Evolutionary conservation across 1,139 yeast genomes (phyloP).

Genomic region (Zhuliangozyma blackwelliae): DNA sequence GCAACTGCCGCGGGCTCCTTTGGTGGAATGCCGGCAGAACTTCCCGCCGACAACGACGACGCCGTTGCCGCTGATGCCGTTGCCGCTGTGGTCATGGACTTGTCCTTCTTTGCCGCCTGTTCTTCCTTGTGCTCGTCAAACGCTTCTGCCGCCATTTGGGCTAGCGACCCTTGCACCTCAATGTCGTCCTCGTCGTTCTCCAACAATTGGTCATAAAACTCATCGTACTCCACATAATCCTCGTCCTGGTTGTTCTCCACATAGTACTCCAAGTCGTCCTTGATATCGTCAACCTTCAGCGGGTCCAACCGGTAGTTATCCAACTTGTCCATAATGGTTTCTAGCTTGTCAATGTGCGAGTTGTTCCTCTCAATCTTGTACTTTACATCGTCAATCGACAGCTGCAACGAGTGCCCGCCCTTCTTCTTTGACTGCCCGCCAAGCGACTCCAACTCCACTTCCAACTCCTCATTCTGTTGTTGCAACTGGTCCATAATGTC

Average conservation of each 20-base stretch:
- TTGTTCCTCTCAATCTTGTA: slow-evolving; percentile 71
- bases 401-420: slow-evolving; percentile 35
- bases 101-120: not conserved
- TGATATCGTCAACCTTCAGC: slow-evolving; percentile 71
- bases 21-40: not conserved
- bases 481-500: slow-evolving; percentile 78
- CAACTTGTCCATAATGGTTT: slow-evolving; percentile 67
- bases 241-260: slow-evolving; percentile 94
- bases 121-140: slow-evolving; percentile 10
- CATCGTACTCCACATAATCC: slow-evolving; percentile 95
- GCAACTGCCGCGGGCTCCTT: slow-evolving; percentile 2
- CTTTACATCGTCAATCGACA: slow-evolving; percentile 56
- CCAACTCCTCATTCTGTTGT: slow-evolving; percentile 75
- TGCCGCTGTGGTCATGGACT: no score
- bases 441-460: slow-evolving; percentile 67
- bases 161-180: slow-evolving; percentile 14
- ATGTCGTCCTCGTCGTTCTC: slow-evolving; percentile 49
- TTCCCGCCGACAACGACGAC: not conserved
- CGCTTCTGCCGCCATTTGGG: slow-evolving; percentile 34
- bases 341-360: slow-evolving; percentile 76
- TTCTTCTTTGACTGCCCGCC: slow-evolving; percentile 46
- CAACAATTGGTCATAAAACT: slow-evolving; percentile 83
- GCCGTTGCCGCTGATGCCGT: not conserved
- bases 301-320: slow-evolving; percentile 84
- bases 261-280: slow-evolving; percentile 89